A percentile compares a stretch with the other conserved stretches of the same genome.
phyloP scores from a whole-genome alignment of 805 yeast genomes.

The Diddensiella santjacobensis region DNA sequence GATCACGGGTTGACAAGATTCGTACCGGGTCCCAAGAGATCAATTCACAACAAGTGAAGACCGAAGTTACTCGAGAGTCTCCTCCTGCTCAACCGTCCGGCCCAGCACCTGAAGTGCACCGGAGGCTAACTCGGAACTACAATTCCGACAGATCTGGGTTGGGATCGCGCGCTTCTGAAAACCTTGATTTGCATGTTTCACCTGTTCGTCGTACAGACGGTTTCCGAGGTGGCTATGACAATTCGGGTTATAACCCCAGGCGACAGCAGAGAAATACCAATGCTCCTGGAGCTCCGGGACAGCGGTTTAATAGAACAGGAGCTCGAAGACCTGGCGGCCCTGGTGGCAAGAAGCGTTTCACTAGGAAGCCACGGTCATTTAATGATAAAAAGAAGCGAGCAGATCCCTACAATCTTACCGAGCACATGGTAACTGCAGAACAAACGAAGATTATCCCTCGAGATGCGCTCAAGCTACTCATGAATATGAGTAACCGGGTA shows the following conservation, averaged over 20 bases:
- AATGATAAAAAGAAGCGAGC: neutral
- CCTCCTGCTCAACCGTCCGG: neutral
- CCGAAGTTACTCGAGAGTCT: neutral
- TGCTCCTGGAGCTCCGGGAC: too few relatives aligned
- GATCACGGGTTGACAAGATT: neutral
- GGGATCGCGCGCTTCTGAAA: neutral
- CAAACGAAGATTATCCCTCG: neutral
- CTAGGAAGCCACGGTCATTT: too few relatives aligned
- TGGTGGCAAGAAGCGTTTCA: too few relatives aligned
- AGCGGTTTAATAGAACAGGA: too few relatives aligned
- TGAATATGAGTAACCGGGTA: neutral
- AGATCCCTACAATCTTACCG: neutral
- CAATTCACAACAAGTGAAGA: too few relatives aligned
- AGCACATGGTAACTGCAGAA: neutral
- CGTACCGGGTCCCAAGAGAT: too few relatives aligned
- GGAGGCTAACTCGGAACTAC: neutral
- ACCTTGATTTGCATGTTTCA: constrained; percentile 12
- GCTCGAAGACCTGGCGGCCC: too few relatives aligned
- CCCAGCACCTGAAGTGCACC: neutral
- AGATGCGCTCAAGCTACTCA: neutral
- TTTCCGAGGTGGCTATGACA: too few relatives aligned
- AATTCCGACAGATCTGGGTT: neutral
- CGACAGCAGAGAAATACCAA: too few relatives aligned
- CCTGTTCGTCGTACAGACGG: too few relatives aligned
- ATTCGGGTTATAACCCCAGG: too few relatives aligned